Conservation (phyloP, 345 rosid genomes). For the Melaleuca quinquenervia region DNA sequence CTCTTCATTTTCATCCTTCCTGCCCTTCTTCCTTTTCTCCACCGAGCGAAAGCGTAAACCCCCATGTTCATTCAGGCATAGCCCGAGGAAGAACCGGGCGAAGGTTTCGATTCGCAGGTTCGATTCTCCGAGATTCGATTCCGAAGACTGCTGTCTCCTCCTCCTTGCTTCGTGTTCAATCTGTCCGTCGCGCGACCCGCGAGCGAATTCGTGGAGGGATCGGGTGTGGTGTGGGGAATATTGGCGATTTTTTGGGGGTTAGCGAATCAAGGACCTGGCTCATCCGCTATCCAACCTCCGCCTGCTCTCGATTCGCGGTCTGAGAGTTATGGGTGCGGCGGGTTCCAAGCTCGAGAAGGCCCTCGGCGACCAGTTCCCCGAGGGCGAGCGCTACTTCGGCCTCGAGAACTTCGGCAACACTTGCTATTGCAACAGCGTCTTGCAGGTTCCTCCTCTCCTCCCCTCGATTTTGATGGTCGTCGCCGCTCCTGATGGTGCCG, state of each 20-base stretch:
- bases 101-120: not conserved
- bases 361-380: constrained; percentile 98
- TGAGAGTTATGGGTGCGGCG: constrained; percentile 76
- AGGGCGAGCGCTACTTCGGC: constrained; percentile 97
- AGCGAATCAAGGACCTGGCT: not conserved
- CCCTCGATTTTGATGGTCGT: not conserved
- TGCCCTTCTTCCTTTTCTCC: not conserved
- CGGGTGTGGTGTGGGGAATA: not conserved
- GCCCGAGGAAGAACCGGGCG: not conserved
- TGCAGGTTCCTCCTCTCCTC: constrained; percentile 43
- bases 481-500: not conserved
- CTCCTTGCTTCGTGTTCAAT: not conserved
- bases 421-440: constrained; percentile 96
- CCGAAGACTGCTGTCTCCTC: not conserved
- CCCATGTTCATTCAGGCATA: not conserved
- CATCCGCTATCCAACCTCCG: not conserved
- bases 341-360: constrained; percentile 99
- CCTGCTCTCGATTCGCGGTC: constrained; percentile 5
- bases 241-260: too few relatives aligned
- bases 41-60: not conserved
- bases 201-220: constrained; percentile 2
- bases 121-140: too few relatives aligned
- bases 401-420: constrained; percentile 99
- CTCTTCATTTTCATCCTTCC: not conserved
- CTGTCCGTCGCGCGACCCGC: not conserved